Base-by-base conservation (phyloP, 1,284 basidiomycete genomes). In the Gymnopus androsaceus region DNA sequence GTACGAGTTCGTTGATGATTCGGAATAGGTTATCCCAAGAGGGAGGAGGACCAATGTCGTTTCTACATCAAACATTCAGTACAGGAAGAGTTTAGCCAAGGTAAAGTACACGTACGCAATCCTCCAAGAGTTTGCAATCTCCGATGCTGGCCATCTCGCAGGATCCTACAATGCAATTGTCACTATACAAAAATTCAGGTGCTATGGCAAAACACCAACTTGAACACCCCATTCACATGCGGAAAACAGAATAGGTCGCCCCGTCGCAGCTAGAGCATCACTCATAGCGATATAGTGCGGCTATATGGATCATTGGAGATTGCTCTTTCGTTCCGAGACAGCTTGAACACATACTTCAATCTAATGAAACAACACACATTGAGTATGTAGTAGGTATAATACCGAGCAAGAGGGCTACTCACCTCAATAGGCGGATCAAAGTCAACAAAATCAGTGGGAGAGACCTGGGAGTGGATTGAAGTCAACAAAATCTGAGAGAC, bases 161-260 rank as follows among this genome's bases (percentile, higher is more conserved):
- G 78, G 78, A 59, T 80, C 75, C 68, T 77, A 34, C 30, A 48
- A 23, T 30, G 25, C 15, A 37, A 11, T 15, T 34, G 17, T 11
- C 30, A 36, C n/a, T n/a, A n/a, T n/a, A n/a, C n/a, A 36, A 19
- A 40, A 9, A 47, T 47, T 17, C 51, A 33, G 21, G 19, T 14
- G 28, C n/a, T 37, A 25, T 21, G 23, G 4, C 19, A n/a, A 7
- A 15, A 9, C 12, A 27, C 54, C 17, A 27, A 61, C 66, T 56
- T 70, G 66, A 31, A 79, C 70, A 40, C 78, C 79, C 81, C 82
- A 83, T 63, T 83, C 77, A 52, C 82, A 83, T 27, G 82, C 72
- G 8, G 80, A 78, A 62, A 78, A 84, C 3, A 82, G 68, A 42
- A 83, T 77, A 1, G 75, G 72, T 7, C 77, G 75, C 4, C 73